Evolutionary conservation across 2,329 filamentous ascomycete species (phyloP), one percentile per base, ranked within the genome.

Genomic region (Sporothrix variecibatus): DNA sequence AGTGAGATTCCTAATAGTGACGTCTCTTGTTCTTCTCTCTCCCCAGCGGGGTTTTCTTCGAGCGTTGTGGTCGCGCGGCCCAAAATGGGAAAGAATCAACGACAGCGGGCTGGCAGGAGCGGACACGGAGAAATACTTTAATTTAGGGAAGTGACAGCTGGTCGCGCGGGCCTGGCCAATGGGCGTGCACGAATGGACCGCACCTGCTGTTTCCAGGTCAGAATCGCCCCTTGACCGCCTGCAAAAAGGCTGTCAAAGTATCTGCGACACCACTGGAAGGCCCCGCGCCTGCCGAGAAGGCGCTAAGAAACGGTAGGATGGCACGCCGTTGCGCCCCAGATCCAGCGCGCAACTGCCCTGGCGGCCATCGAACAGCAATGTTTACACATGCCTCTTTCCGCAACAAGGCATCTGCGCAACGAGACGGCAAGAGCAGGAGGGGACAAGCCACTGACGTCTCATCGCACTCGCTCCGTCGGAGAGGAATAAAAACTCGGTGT

Each of bases 321-420:
- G 56, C 56, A 43, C 40, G n/a, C 51, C 51, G n/a, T 60, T 60
- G 26, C 26, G 56, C 26, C 20, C 9, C n/a, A 26, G 9, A 12
- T 2, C n/a, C 34, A 67, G 40, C 15, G 64, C 23, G 2, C 4
- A 23, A 15, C 64, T 1, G 38, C 38, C 40, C 62, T 67, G 64
- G 17, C 0, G 40, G 23, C 23, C 23, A n/a, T 5, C 11, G n/a
- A 12, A 20, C 3, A 68, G 1, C 26, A 51, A 34, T 68, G 65
- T 68, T 51, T 69, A 69, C 67, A 69, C 67, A 53, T 69, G 46
- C 17, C 20, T 23, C 46, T 17, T 51, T 69, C 65, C 9, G 34
- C 46, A 34, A 34, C 17, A n/a, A 26, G 43, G 65, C 43, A 69
- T 69, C 17, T 34, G 40, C 43, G 46, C 65, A 68, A 34, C 38